Percentiles rank a stretch among this genome's conserved stretches.
Conservation (phyloP, 148 eudicot genomes). For the Polygonum aviculare region DNA sequence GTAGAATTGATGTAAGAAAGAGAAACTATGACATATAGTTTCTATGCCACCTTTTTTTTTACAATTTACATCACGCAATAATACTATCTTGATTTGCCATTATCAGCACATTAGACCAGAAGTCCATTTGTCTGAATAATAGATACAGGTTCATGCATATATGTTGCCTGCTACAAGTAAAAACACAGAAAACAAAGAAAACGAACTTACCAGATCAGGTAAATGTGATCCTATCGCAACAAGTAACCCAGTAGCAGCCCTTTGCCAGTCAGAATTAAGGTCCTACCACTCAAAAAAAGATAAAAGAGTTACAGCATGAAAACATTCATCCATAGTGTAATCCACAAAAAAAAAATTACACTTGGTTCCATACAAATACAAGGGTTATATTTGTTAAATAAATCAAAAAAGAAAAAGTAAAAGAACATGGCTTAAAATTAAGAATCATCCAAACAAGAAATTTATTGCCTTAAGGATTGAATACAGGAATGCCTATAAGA, state of each 20-base stretch:
- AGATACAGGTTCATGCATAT: neutral
- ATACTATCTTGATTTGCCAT: neutral
- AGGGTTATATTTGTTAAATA: neutral
- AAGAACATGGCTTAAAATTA: neutral
- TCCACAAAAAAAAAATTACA: neutral
- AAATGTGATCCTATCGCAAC: slow-evolving; percentile 92
- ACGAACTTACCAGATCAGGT: slow-evolving; percentile 74
- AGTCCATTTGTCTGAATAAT: neutral
- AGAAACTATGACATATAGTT: neutral
- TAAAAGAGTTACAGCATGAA: neutral
- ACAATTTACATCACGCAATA: neutral
- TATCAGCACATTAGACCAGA: neutral
- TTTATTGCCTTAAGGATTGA: neutral
- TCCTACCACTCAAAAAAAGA: slow-evolving; percentile 34
- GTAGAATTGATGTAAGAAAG: neutral
- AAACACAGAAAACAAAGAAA: slow-evolving; percentile 9
- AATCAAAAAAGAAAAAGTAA: neutral
- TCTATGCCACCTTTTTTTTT: neutral
- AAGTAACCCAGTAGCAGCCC: slow-evolving; percentile 78
- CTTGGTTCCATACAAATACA: neutral
- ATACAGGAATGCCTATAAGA: neutral
- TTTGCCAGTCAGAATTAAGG: slow-evolving; percentile 92
- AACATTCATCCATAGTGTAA: neutral
- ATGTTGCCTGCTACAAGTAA: neutral
- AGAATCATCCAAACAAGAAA: neutral